A percentile compares a stretch with the other conserved stretches of the same genome.
phyloP scores from a whole-genome alignment of 371 early-diverging fungal species.

The Rhizopus delemar region DNA sequence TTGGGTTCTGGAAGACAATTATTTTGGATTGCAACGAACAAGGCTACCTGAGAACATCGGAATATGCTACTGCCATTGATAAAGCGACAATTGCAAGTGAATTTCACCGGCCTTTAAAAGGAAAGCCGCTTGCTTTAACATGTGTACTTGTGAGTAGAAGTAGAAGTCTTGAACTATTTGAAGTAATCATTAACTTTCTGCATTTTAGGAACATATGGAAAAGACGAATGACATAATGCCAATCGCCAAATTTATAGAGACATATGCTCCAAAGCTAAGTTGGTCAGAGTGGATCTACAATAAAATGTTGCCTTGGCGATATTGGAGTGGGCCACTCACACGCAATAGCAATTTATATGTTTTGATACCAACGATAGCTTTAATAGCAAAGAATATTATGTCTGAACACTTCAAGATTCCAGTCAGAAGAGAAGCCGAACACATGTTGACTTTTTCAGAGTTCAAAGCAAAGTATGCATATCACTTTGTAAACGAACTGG shows the following conservation, averaged over 20 bases:
- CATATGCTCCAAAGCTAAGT: conserved; percentile 13
- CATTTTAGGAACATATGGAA: conserved; percentile 20
- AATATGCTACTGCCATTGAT: conserved; percentile 21
- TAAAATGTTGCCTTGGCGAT: neutral
- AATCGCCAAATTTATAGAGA: conserved; percentile 19
- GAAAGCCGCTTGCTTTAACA: conserved; percentile 25
- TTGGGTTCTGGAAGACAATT: conserved; percentile 27
- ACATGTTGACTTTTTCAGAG: conserved; percentile 36
- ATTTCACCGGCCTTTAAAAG: conserved; percentile 24
- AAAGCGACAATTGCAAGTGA: conserved; percentile 14
- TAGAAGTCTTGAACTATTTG: neutral
- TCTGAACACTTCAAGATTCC: conserved; percentile 15
- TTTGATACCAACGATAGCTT: conserved; percentile 38
- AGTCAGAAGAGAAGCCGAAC: conserved; percentile 20
- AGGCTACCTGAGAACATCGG: conserved; percentile 22
- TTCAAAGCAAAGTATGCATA: conserved; percentile 32
- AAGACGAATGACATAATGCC: conserved; percentile 33
- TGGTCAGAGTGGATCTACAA: conserved; percentile 20
- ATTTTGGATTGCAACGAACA: conserved; percentile 27
- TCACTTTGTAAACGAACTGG: conserved; percentile 19
- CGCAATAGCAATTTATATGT: conserved; percentile 21
- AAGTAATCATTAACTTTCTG: neutral
- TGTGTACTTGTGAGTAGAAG: conserved; percentile 23
- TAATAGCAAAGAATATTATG: conserved; percentile 21
- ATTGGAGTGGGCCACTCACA: conserved; percentile 14